Conservation (phyloP, 139 green algal genomes). For the Picochlorum sp. region DNA sequence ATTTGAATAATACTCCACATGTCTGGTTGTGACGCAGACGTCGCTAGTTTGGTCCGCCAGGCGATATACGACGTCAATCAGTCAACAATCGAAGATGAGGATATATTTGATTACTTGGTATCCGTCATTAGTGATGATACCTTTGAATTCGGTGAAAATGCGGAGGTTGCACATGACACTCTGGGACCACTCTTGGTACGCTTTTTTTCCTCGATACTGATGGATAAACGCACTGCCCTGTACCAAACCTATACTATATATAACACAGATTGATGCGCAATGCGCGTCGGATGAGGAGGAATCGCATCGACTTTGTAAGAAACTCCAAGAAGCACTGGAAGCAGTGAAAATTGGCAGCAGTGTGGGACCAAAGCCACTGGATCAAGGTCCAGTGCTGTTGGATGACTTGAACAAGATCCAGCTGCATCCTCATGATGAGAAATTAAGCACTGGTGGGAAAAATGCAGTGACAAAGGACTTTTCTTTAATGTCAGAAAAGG, state of each 20-base stretch:
- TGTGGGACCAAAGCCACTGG: conserved; percentile 12
- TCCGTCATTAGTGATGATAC: conserved; percentile 14
- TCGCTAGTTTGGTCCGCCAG: no score
- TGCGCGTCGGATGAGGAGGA: conserved; percentile 22
- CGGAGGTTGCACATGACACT: conserved; percentile 19
- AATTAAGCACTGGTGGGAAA: conserved; percentile 16
- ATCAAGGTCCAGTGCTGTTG: conserved; percentile 36
- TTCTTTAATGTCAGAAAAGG: conserved; percentile 41
- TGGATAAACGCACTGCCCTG: no score
- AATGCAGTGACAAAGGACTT: conserved; percentile 20
- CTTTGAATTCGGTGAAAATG: conserved; percentile 22
- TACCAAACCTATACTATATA: no score
- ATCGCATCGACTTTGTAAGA: conserved; percentile 14
- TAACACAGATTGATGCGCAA: conserved; percentile 16
- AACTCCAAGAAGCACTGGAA: conserved; percentile 19
- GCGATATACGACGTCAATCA: not conserved
- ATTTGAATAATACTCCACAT: no score
- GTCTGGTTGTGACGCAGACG: no score
- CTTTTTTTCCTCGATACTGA: not conserved
- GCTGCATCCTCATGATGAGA: conserved; percentile 30
- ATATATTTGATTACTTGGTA: conserved; percentile 18
- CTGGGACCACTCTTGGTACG: conserved; percentile 21
- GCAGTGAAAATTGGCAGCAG: not conserved
- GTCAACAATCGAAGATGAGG: conserved; percentile 13
- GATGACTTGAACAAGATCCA: conserved; percentile 18